Percentiles rank a stretch among this genome's conserved stretches.
Evolutionary conservation across 306 rosid species (phyloP).

Genomic region (Sechiopsis laciniata): DNA sequence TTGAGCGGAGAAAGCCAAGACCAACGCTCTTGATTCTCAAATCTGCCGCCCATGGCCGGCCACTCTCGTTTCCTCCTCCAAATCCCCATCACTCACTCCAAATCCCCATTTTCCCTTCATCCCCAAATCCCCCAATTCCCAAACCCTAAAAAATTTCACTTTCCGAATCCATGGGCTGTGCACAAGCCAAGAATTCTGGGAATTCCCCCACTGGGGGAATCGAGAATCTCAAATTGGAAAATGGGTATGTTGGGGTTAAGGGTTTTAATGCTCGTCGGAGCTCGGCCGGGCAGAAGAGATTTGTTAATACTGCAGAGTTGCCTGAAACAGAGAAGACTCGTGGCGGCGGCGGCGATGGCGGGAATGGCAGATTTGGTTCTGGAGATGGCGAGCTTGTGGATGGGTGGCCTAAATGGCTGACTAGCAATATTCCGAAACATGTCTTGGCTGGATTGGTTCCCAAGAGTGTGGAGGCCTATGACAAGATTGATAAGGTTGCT

Average conservation of each 20-base stretch:
- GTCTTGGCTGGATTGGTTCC: constrained; percentile 59
- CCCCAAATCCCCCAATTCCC: background rate
- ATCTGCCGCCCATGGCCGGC: constrained; percentile 78
- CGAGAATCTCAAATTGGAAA: constrained; percentile 46
- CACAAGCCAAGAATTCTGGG: constrained; percentile 43
- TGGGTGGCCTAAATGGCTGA: constrained; percentile 54
- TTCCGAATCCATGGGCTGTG: constrained; percentile 56
- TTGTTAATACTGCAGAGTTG: background rate
- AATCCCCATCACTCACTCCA: constrained; percentile 20
- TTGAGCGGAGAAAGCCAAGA: constrained; percentile 41
- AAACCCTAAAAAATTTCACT: constrained; percentile 9
- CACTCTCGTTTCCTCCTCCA: constrained; percentile 22
- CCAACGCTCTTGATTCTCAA: constrained; percentile 26
- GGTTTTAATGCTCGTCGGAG: constrained; percentile 35
- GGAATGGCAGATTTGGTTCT: constrained; percentile 27
- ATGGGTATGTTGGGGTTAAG: constrained; percentile 44
- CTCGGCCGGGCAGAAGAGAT: constrained; percentile 41
- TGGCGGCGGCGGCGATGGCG: constrained; percentile 12
- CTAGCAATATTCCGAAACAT: constrained; percentile 42
- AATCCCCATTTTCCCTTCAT: constrained; percentile 3
- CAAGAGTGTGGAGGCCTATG: constrained; percentile 69
- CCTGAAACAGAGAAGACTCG: constrained; percentile 19
- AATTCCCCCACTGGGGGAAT: constrained; percentile 28
- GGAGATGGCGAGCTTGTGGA: constrained; percentile 31
- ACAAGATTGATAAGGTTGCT: constrained; percentile 66